A percentile compares a stretch with the other conserved stretches of the same genome.
These are phyloP conservation scores for Fallopia convolvulus DNA, from an alignment of 148 eudicot species.

Conservation along the genomic window DNA sequence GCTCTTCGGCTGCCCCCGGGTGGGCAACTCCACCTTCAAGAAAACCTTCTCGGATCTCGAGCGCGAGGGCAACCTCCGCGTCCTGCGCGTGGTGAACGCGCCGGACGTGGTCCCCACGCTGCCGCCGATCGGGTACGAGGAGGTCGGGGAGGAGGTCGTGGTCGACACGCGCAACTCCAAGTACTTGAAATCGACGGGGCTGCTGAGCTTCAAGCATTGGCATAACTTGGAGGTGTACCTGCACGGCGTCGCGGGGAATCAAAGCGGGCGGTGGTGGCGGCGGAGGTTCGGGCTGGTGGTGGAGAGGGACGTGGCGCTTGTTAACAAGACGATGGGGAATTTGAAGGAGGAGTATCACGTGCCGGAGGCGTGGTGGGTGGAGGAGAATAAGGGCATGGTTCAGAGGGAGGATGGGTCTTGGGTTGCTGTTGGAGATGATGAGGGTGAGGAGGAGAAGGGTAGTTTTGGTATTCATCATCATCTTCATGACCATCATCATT, in stretches of 20 bases:
- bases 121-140: slow-evolving; percentile 42
- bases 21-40: slow-evolving; percentile 51
- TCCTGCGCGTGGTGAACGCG: slow-evolving; percentile 35
- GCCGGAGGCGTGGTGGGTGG: slow-evolving; percentile 51
- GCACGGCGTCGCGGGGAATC: slow-evolving; percentile 42
- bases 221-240: slow-evolving; percentile 69
- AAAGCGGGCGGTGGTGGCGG: slow-evolving; percentile 43
- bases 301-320: slow-evolving; percentile 44
- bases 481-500: background rate
- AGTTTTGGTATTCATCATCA: background rate
- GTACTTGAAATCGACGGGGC: slow-evolving; percentile 44
- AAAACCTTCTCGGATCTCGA: slow-evolving; percentile 16
- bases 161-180: slow-evolving; percentile 47
- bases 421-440: slow-evolving; percentile 48
- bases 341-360: slow-evolving; percentile 53
- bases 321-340: slow-evolving; percentile 41
- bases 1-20: slow-evolving; percentile 21
- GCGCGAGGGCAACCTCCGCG: slow-evolving; percentile 15
- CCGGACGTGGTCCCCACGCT: slow-evolving; percentile 45
- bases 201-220: slow-evolving; percentile 23
- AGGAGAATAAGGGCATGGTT: slow-evolving; percentile 74
- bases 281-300: slow-evolving; percentile 45
- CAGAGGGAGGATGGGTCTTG: slow-evolving; percentile 60
- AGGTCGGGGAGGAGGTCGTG: slow-evolving; percentile 46
- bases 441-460: slow-evolving; percentile 12